Conservation (phyloP, 345 rosid genomes). For the Boechera stricta region DNA sequence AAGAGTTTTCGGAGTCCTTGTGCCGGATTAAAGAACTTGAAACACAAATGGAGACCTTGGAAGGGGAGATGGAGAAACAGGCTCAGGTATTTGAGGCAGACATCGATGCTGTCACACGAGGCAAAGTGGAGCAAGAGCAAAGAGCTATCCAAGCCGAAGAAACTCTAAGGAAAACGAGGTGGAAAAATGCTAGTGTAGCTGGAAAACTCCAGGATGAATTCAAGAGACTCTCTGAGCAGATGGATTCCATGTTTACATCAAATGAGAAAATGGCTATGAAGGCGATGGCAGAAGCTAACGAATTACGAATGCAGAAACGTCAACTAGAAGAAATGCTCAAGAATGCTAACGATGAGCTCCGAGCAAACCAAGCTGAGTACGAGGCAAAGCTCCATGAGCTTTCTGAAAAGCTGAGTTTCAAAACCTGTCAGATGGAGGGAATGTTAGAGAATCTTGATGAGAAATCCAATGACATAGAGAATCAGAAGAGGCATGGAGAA, state of each 20-base stretch:
- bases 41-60: constrained; percentile 57
- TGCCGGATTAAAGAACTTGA: constrained; percentile 58
- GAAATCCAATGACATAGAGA: constrained; percentile 58
- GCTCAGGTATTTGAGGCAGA: constrained; percentile 62
- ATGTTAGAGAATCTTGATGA: constrained; percentile 56
- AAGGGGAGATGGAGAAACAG: constrained; percentile 75
- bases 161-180: constrained; percentile 64
- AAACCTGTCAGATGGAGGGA: constrained; percentile 54
- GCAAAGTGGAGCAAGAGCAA: constrained; percentile 80
- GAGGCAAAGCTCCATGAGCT: constrained; percentile 59
- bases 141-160: constrained; percentile 88
- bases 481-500: constrained; percentile 57
- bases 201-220: constrained; percentile 86
- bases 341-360: constrained; percentile 62
- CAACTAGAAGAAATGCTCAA: constrained; percentile 66
- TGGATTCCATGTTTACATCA: constrained; percentile 78
- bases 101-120: constrained; percentile 59
- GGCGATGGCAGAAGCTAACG: constrained; percentile 76
- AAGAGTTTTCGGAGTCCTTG: constrained; percentile 57
- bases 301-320: constrained; percentile 62
- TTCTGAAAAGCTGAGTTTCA: constrained; percentile 51
- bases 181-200: constrained; percentile 77
- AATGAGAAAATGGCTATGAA: constrained; percentile 83
- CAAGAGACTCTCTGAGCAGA: constrained; percentile 69
- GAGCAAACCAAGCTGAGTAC: constrained; percentile 51